A percentile compares a stretch with the other conserved stretches of the same genome.
These are phyloP conservation scores for Aspergillus fischeri DNA, from an alignment of 2,329 filamentous ascomycete genomes.

Conservation along the genomic window DNA sequence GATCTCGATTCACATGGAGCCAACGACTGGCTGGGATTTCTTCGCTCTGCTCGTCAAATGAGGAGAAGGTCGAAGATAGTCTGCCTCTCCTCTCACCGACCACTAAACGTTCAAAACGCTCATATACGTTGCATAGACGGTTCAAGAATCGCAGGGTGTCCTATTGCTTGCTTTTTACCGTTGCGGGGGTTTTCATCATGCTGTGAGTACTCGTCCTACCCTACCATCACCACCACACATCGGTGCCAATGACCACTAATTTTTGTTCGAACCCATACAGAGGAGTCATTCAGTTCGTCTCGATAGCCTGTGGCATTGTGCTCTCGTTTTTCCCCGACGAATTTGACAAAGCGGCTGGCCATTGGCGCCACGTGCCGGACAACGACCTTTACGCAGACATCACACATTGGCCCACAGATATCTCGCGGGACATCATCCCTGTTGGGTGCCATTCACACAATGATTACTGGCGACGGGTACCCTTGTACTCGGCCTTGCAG, in stretches of 20 bases:
- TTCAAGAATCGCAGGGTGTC: slow-evolving; percentile 12
- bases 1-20: slow-evolving; percentile 5
- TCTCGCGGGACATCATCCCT: slow-evolving; percentile 48
- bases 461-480: slow-evolving; percentile 55
- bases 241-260: slow-evolving; percentile 2
- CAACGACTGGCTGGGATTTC: slow-evolving; percentile 8
- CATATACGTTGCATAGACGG: slow-evolving; percentile 4
- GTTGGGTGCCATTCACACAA: slow-evolving; percentile 56
- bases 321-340: slow-evolving; percentile 42
- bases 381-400: slow-evolving; percentile 36
- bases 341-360: slow-evolving; percentile 32
- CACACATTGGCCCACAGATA: slow-evolving; percentile 44
- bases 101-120: slow-evolving; percentile 1
- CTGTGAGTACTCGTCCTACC: slow-evolving; percentile 21
- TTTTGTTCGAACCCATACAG: slow-evolving; percentile 15
- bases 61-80: slow-evolving; percentile 4
- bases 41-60: slow-evolving; percentile 5
- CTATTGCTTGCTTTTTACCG: slow-evolving; percentile 15
- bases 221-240: neutral
- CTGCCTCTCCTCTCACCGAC: slow-evolving; percentile 8
- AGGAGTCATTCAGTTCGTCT: slow-evolving; percentile 40
- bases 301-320: slow-evolving; percentile 34
- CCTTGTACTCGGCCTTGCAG: slow-evolving; percentile 52
- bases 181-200: slow-evolving; percentile 29
- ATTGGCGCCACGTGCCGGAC: slow-evolving; percentile 38